Conservation (phyloP, 208 protist species). For the Crithidia fasciculata region DNA sequence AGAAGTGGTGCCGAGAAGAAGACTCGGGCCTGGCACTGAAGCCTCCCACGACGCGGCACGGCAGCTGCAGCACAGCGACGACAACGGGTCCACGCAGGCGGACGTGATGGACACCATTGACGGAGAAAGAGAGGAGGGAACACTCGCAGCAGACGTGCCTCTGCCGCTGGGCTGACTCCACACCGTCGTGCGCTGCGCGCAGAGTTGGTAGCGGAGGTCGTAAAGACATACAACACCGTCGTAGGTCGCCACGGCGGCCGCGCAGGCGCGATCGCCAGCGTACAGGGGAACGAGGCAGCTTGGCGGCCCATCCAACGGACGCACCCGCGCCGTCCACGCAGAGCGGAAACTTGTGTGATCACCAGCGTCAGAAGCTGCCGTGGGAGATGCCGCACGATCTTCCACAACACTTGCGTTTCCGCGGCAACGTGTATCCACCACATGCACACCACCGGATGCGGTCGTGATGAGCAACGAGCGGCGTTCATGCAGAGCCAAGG, state of each 20-base stretch:
- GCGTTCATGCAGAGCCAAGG: conserved; percentile 27
- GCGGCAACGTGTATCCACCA: conserved; percentile 33
- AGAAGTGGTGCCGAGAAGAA: conserved; percentile 52
- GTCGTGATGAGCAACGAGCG: conserved; percentile 46
- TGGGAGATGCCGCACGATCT: too few species aligned
- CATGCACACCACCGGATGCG: conserved; percentile 40
- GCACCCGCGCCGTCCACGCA: conserved; percentile 40
- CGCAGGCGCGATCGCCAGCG: conserved; percentile 30
- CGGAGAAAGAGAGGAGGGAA: neutral
- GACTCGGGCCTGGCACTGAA: conserved; percentile 24
- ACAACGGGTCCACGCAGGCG: conserved; percentile 43
- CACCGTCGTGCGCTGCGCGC: conserved; percentile 30
- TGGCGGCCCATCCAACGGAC: conserved; percentile 39
- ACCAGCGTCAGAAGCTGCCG: neutral
- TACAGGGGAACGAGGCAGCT: conserved; percentile 55
- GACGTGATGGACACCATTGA: conserved; percentile 39
- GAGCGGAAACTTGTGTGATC: neutral
- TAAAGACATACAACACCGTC: conserved; percentile 60
- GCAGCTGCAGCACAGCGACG: conserved; percentile 17
- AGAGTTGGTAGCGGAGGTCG: conserved; percentile 69
- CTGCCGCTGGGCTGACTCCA: neutral
- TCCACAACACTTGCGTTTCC: neutral
- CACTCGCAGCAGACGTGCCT: neutral
- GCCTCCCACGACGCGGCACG: conserved; percentile 19
- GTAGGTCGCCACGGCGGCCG: conserved; percentile 45